phyloP scores from a whole-genome alignment of 2,329 filamentous ascomycete species.

The Cercospora sp. region DNA sequence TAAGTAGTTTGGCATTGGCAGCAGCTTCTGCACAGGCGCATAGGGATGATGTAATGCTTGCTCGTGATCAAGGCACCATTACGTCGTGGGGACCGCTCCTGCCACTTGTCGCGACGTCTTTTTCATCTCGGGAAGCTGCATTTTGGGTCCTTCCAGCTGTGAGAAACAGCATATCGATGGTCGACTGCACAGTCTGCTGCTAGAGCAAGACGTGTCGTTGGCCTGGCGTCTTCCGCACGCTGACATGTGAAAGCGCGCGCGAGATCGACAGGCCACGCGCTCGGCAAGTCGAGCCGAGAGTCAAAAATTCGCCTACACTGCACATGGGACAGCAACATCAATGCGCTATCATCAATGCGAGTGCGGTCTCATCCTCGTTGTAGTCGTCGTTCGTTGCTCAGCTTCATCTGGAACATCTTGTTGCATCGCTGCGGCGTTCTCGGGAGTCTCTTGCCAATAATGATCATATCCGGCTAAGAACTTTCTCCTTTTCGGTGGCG shows the following conservation, averaged over 20 bases:
- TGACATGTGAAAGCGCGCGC: background rate
- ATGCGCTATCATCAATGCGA: background rate
- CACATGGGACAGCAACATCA: background rate
- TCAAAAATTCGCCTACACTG: background rate
- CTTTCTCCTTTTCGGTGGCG: background rate
- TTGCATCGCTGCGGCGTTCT: background rate
- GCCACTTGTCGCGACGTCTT: background rate
- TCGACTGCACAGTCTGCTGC: background rate
- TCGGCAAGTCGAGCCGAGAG: background rate
- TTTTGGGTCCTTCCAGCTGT: background rate
- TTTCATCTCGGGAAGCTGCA: background rate
- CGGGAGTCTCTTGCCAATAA: background rate
- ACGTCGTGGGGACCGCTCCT: background rate
- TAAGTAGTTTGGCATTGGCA: constrained; percentile 2
- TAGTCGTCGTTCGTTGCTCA: background rate
- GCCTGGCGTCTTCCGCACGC: background rate
- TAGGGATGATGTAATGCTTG: background rate
- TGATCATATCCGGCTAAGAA: background rate
- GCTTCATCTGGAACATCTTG: background rate
- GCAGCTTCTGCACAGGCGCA: background rate
- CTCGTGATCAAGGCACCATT: background rate
- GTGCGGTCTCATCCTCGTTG: background rate
- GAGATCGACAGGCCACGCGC: background rate
- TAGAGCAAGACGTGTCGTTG: background rate
- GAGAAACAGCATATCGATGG: background rate